Base-by-base conservation (phyloP, 345 rosid species). In the Eucalyptus viminalis region DNA sequence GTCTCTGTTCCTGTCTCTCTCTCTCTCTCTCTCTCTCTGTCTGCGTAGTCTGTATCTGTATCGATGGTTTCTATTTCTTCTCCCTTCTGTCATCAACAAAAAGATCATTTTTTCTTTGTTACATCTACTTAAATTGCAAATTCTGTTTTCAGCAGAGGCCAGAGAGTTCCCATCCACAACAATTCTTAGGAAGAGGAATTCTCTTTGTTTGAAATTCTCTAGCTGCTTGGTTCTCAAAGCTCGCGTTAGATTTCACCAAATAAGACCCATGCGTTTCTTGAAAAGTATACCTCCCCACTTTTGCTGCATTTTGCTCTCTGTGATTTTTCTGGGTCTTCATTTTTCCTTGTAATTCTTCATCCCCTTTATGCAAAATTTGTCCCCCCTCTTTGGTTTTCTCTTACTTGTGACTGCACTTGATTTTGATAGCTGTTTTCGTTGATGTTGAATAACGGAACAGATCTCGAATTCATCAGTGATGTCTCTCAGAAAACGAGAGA, bases 401-500 rank as follows among this genome's bases (percentile, higher is more conserved):
- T 9, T 1, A 4, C 83, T 16, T 11, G 37, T 34, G 56, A 76
- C 85, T 40, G 29, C 29, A 40, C 45, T 1, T 87, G 80, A 37
- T 44, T 60, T 88, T 88, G 80, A 45, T 53, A 29, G n/a, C 83
- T 25, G 12, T 49, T 88, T 47, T 56, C 49, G 80, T 88, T 49
- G 80, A 49, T 49, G 89, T 29, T 76, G 29, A 21, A 76, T 76
- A 76, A 76, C 47, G 85, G 24, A 40, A 90, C 93, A 94, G 98
- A 92, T 93, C 91, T 92, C 92, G 83, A 92, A 81, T 72, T 93
- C 93, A 34, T 49, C 91, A 60, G 50, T 94, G 76, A 31, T 83
- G 92, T 90, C 93, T 88, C 90, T 94, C 44, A 47, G 90, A 88
- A 92, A 88, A 80, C 88, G 93, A 54, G 91, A 86, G 88, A 91